A percentile compares a stretch with the other conserved stretches of the same genome.
Evolutionary conservation across 2,329 filamentous ascomycete species (phyloP).

Genomic region (Diaporthe amygdali): DNA sequence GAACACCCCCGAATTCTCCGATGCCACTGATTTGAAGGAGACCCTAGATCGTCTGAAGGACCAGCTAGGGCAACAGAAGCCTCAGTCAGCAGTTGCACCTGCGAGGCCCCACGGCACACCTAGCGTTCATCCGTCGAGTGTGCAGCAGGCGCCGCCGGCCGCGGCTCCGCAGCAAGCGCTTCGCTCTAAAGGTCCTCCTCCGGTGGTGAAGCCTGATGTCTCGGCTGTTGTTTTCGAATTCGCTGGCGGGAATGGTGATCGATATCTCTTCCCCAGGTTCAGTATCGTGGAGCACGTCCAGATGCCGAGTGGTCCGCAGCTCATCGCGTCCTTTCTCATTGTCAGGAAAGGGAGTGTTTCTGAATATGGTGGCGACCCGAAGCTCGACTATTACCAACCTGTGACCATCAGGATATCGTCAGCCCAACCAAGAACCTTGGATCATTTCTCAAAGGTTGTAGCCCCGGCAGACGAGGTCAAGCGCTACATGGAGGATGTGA

Average conservation of each 20-base stretch:
- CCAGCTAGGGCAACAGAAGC: constrained; percentile 43
- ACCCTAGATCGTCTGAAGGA: constrained; percentile 54
- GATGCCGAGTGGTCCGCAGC: constrained; percentile 57
- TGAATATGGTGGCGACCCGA: constrained; percentile 67
- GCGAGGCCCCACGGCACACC: constrained; percentile 25
- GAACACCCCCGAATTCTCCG: constrained; percentile 54
- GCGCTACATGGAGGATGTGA: constrained; percentile 73
- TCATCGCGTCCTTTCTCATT: constrained; percentile 78
- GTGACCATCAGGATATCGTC: constrained; percentile 68
- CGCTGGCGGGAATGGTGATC: constrained; percentile 69
- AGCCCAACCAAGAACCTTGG: constrained; percentile 59
- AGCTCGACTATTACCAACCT: constrained; percentile 77
- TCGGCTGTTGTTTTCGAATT: constrained; percentile 75
- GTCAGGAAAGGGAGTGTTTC: constrained; percentile 74
- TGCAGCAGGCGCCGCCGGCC: constrained; percentile 17
- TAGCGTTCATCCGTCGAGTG: constrained; percentile 24
- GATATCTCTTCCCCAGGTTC: constrained; percentile 80
- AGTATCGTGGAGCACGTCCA: constrained; percentile 74
- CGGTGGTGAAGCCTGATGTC: constrained; percentile 61
- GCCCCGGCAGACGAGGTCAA: constrained; percentile 67
- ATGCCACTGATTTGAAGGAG: constrained; percentile 59
- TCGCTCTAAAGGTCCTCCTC: constrained; percentile 64
- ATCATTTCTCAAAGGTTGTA: constrained; percentile 65
- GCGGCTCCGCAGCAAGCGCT: constrained; percentile 55
- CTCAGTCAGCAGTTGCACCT: constrained; percentile 26